Conservation (phyloP, 2,329 filamentous ascomycete species). For the Hymenoscyphus salicellus region DNA sequence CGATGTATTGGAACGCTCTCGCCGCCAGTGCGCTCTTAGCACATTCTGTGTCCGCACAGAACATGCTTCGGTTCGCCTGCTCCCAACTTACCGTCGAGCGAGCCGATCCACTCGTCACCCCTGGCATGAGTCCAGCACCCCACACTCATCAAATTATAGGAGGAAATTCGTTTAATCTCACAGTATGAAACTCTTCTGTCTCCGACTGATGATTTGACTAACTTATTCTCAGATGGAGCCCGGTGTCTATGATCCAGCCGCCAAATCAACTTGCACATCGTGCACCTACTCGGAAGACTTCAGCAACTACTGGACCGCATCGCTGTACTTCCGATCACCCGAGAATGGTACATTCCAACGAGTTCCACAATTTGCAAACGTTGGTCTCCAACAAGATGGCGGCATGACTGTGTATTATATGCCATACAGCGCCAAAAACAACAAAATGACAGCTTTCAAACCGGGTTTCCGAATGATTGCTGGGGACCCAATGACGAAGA, state of each 20-base stretch:
- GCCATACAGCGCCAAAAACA: conserved; percentile 13
- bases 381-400: conserved; percentile 34
- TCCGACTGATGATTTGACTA: not conserved
- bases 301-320: conserved; percentile 37
- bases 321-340: conserved; percentile 31
- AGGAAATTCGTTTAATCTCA: conserved; percentile 23
- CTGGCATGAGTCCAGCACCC: conserved; percentile 39
- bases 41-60: conserved; percentile 15
- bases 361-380: conserved; percentile 21
- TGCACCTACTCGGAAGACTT: conserved; percentile 38
- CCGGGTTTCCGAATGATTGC: conserved; percentile 63
- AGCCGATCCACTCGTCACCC: conserved; percentile 57
- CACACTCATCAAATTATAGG: conserved; percentile 27
- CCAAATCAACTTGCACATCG: conserved; percentile 31
- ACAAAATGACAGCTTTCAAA: conserved; percentile 50
- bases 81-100: conserved; percentile 44
- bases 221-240: conserved; percentile 35
- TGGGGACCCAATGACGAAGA: conserved; percentile 49
- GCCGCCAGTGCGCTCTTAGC: conserved; percentile 3
- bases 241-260: conserved; percentile 27
- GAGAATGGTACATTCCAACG: conserved; percentile 34
- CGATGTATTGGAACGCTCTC: conserved; percentile 9
- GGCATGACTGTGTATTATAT: conserved; percentile 41
- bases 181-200: not conserved
- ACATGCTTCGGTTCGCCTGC: conserved; percentile 22